Conservation (phyloP, 2,329 filamentous ascomycete genomes). For the Hypomyces perniciosus region DNA sequence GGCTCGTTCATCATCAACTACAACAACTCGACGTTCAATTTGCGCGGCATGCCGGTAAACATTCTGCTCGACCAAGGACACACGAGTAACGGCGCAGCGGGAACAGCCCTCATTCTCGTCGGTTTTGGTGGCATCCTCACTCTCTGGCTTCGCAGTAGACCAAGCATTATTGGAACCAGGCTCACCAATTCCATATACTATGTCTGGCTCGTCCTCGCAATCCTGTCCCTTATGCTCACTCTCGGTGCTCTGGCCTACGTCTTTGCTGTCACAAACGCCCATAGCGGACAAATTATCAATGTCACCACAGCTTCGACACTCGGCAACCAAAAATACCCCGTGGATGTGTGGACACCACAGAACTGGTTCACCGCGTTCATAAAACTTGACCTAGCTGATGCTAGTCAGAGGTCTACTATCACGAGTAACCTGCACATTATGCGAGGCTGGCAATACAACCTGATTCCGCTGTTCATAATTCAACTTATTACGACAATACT, state of each 20-base stretch:
- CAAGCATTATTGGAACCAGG: slow-evolving; percentile 5
- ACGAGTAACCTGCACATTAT: slow-evolving; percentile 20
- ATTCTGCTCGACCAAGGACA: slow-evolving; percentile 23
- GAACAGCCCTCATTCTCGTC: slow-evolving; percentile 23
- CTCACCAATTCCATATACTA: slow-evolving; percentile 17
- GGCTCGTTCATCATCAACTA: slow-evolving; percentile 18
- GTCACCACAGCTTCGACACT: slow-evolving; percentile 13
- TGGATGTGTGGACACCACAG: slow-evolving; percentile 23
- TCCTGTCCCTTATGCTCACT: slow-evolving; percentile 19
- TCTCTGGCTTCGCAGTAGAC: slow-evolving; percentile 18
- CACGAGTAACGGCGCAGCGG: slow-evolving; percentile 24
- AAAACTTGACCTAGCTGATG: slow-evolving; percentile 17
- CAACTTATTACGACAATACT: slow-evolving; percentile 21
- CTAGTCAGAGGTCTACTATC: slow-evolving; percentile 16
- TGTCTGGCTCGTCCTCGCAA: slow-evolving; percentile 19
- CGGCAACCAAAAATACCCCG: slow-evolving; percentile 15
- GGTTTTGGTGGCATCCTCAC: slow-evolving; percentile 21
- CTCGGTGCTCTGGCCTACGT: slow-evolving; percentile 21
- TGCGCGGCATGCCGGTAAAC: slow-evolving; percentile 20
- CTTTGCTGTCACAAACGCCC: slow-evolving; percentile 23
- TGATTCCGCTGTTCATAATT: slow-evolving; percentile 24
- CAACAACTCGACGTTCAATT: slow-evolving; percentile 8
- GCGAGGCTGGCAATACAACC: slow-evolving; percentile 24
- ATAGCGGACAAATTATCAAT: slow-evolving; percentile 19
- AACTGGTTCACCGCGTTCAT: slow-evolving; percentile 23